Base-by-base conservation (phyloP, 805 yeast species). In the Ogataea philodendri region DNA sequence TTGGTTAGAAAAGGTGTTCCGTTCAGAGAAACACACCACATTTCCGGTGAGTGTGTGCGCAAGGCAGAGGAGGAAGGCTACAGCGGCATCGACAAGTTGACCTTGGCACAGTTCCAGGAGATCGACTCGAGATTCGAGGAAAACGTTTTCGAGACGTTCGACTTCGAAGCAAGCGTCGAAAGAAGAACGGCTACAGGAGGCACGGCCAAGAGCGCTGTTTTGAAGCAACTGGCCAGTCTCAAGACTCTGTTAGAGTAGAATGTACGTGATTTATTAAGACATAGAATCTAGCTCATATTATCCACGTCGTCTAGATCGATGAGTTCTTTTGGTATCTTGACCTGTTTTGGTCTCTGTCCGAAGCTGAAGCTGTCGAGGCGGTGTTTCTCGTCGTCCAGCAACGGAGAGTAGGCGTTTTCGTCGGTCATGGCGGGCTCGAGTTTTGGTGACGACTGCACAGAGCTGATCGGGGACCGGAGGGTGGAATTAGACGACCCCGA, bases 11-110 rank as follows among this genome's bases (percentile, higher is more conserved):
- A 83, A 63, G 98, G 98, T 42, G 98, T 93, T 48, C 98, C 98
- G 39, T 93, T 93, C 69, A 86, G 99, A 70, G 97, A 93, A 66
- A 93, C 98, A 1, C 99, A 93, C 67, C 97, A 93, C 63, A 93
- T 93, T 44, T 87, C 97, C 5, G 99, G 99, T 39, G 96, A 88
- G 63, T 93, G 97, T 67, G 99, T 93, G 29, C 79, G 95, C 45
- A 62, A 66, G 28, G 96, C 97, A 5, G 99, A 93, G 67, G 89
- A 76, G 42, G 63, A 70, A 42, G 74, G 73, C 14, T 66, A 86
- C 26, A 66, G 81, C 6, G 97, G 97, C 35, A 93, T 93, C 59
- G 97, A 93, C 62, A 67, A 88, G 60, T 70, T 93, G 54, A 62
- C 84, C 4, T 59, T 85, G 33, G 83, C 74, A 34, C 96, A 90